These are phyloP conservation scores for Ceratobasidium sp. DNA, from an alignment of 1,284 basidiomycete species.

Conservation along the genomic window DNA sequence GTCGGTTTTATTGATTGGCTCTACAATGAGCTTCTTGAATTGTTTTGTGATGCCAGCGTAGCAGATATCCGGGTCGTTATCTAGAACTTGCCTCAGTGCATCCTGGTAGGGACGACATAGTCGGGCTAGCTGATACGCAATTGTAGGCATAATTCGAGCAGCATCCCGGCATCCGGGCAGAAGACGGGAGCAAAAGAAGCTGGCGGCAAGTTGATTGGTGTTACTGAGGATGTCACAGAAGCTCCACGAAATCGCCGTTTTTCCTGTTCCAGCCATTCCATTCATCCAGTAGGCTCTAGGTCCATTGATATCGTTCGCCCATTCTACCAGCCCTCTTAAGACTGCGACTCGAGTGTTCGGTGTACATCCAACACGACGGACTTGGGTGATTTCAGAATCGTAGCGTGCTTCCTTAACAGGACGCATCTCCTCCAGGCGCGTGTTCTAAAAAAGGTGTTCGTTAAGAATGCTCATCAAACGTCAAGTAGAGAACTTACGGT, in stretches of 20 bases:
- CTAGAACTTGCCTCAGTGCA: background rate
- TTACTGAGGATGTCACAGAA: background rate
- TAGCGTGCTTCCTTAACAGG: too few relatives aligned
- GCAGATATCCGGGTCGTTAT: background rate
- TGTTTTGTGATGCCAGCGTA: background rate
- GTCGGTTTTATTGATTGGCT: background rate
- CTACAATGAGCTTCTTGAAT: conserved; percentile 1
- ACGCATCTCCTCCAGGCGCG: too few relatives aligned
- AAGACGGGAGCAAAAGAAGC: background rate
- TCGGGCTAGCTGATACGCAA: conserved; percentile 26
- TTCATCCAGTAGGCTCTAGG: background rate
- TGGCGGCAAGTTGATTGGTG: background rate
- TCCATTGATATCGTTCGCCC: background rate
- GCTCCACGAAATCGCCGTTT: background rate
- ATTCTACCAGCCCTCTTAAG: background rate
- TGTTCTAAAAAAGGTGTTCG: too few relatives aligned
- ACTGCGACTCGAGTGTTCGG: background rate
- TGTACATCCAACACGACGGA: background rate
- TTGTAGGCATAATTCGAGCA: background rate
- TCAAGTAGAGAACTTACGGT: too few relatives aligned
- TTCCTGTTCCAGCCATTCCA: conserved; percentile 3
- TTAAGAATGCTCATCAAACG: too few relatives aligned
- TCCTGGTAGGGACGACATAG: background rate
- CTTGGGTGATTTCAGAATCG: background rate
- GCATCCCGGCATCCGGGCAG: background rate